These are phyloP conservation scores for Arachnomyces sp. DNA, from an alignment of 2,329 filamentous ascomycete genomes.

Conservation along the genomic window DNA sequence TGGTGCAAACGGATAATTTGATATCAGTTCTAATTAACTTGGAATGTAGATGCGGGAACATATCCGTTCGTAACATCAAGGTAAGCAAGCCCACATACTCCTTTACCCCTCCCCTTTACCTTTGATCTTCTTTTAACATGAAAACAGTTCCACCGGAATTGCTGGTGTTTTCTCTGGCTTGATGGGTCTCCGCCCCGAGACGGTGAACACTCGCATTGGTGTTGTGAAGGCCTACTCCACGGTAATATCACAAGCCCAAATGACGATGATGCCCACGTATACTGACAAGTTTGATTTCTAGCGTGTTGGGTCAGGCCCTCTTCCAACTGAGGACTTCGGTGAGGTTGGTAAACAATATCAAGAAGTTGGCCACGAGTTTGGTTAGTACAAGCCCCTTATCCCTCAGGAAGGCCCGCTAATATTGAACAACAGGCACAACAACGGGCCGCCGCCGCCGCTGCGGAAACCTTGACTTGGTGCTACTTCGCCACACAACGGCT, in stretches of 20 bases:
- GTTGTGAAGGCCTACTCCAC: slow-evolving; percentile 60
- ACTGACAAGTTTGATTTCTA: no score
- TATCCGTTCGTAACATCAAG: slow-evolving; percentile 42
- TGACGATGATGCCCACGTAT: no score
- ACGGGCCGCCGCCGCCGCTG: slow-evolving; percentile 56
- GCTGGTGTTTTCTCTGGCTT: slow-evolving; percentile 27
- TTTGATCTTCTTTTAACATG: no score
- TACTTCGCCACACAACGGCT: slow-evolving; percentile 53
- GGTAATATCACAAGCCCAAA: no score
- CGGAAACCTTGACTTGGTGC: slow-evolving; percentile 58
- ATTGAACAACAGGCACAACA: slow-evolving; percentile 35
- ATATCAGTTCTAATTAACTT: background rate
- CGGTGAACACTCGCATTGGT: slow-evolving; percentile 51
- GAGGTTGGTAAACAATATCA: slow-evolving; percentile 50
- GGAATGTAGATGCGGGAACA: slow-evolving; percentile 30
- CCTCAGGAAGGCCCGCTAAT: slow-evolving; percentile 28
- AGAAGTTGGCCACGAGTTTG: slow-evolving; percentile 45
- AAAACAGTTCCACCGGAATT: slow-evolving; percentile 36
- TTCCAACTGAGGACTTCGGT: slow-evolving; percentile 55
- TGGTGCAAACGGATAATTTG: background rate
- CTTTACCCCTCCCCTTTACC: background rate
- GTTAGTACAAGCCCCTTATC: background rate
- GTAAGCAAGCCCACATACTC: no score
- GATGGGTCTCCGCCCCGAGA: slow-evolving; percentile 30
- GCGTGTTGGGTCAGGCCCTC: slow-evolving; percentile 51